Evolutionary conservation across 345 rosid species (phyloP), one percentile per base, ranked within the genome.

Genomic region (Durio zibethinus): DNA sequence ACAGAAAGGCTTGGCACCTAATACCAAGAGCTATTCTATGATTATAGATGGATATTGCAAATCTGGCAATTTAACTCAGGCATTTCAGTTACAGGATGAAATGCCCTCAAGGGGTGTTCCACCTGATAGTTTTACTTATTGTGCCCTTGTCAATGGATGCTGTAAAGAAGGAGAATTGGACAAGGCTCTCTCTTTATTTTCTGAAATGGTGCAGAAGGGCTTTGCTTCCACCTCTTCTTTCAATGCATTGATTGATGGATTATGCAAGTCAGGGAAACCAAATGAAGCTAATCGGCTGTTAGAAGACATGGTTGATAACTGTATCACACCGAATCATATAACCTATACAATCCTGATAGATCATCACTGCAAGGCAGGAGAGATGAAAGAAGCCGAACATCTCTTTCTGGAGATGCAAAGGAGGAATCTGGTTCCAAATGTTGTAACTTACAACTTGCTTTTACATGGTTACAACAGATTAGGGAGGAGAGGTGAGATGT

Each of bases 1-100:
- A 68, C 84, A 62, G 45, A 89, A 79, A 79, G 91, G 89, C 78
- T 81, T 91, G 78, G 78, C 76, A 35, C 89, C 82, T 14, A 89
- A 83, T 61, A 76, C 47, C 43, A 89, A 89, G 78, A 92, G 93
- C 23, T 92, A 94, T 81, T 77, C 88, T 67, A 90, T 85, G 36
- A 83, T 91, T 50, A 94, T 94, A 21, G 91, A 89, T 82, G 94
- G 92, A 73, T 89, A 85, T 76, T 89, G 94, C 90, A 94, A 92
- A 86, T 76, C 79, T 45, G 90, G 92, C 76, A 86, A 85, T 80
- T 77, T 94, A 77, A 45, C 23, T 0, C 85, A 86, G 85, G 97
- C 97, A 29, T 89, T 90, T 74, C 76, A 52, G 63, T 86, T 94
- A 66, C 80, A 87, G 52, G 88, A 92, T 60, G 85, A 84, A 84